Evolutionary conservation across 345 rosid species (phyloP).

Genomic region (Lepidium didymum): DNA sequence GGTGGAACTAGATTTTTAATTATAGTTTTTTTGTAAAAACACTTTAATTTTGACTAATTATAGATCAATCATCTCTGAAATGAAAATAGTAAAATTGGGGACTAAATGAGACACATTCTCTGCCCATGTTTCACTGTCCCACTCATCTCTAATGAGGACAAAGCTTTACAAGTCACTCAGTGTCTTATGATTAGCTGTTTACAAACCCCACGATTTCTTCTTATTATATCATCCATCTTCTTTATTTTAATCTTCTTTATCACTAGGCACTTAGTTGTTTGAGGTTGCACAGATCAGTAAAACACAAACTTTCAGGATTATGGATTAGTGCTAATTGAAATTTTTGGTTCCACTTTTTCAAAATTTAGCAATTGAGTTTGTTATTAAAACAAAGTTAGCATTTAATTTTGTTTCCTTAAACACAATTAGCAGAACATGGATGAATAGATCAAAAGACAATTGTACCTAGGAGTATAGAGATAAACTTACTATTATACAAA

Average conservation of each 20-base stretch:
- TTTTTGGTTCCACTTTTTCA: neutral
- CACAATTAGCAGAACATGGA: neutral
- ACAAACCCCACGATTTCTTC: slow-evolving; percentile 54
- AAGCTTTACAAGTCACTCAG: slow-evolving; percentile 55
- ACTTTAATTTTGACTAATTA: neutral
- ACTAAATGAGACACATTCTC: slow-evolving; percentile 52
- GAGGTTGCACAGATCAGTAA: slow-evolving; percentile 14
- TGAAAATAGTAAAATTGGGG: neutral
- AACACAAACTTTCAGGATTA: neutral
- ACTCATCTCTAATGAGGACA: slow-evolving; percentile 52
- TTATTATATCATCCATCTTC: slow-evolving; percentile 1
- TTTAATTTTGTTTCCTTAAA: neutral
- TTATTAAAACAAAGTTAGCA: neutral
- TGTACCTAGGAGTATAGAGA: neutral
- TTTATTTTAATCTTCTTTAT: slow-evolving; percentile 13
- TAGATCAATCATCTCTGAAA: neutral
- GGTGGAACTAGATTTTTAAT: neutral
- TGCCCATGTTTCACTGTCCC: slow-evolving; percentile 76
- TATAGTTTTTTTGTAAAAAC: neutral
- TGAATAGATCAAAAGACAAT: neutral
- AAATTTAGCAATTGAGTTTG: neutral
- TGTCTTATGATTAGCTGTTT: slow-evolving; percentile 42
- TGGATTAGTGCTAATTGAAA: neutral
- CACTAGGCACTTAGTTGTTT: neutral
- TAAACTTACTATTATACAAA: neutral